A percentile compares a stretch with the other conserved stretches of the same genome.
phyloP scores from a whole-genome alignment of 257 asterid genomes.

The Capsicum chinense region DNA sequence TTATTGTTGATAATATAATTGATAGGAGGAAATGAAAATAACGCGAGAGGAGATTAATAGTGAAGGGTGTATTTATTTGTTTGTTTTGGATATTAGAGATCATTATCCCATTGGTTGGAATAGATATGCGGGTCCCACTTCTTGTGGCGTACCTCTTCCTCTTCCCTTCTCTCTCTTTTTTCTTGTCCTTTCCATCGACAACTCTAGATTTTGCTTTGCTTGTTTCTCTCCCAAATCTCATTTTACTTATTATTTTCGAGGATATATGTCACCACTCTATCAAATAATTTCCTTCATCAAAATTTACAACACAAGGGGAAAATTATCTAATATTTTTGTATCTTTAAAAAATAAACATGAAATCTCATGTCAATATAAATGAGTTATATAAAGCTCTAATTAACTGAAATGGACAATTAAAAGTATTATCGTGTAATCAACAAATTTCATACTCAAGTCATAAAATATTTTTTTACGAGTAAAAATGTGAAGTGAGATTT shows the following conservation, averaged over 20 bases:
- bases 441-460: no score
- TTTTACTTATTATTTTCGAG: no score
- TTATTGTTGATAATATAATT: not conserved
- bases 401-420: not conserved
- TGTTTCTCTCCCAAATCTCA: no score
- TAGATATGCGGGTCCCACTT: conserved; percentile 50
- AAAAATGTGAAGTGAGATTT: no score
- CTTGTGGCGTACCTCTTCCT: conserved; percentile 51
- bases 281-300: no score
- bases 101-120: conserved; percentile 55
- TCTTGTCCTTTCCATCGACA: not conserved
- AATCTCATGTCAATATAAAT: no score
- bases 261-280: no score
- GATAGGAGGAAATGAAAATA: conserved; percentile 12
- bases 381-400: no score
- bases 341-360: no score
- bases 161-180: not conserved
- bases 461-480: no score
- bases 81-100: conserved; percentile 36
- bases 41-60: not conserved
- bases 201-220: not conserved
- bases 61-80: conserved; percentile 2
- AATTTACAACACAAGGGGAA: no score
- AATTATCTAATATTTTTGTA: no score
- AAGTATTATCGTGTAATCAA: not conserved